Evolutionary conservation across 1,284 basidiomycete species (phyloP), one percentile per base, ranked within the genome.

Genomic region (Afroboletus lepidellus): DNA sequence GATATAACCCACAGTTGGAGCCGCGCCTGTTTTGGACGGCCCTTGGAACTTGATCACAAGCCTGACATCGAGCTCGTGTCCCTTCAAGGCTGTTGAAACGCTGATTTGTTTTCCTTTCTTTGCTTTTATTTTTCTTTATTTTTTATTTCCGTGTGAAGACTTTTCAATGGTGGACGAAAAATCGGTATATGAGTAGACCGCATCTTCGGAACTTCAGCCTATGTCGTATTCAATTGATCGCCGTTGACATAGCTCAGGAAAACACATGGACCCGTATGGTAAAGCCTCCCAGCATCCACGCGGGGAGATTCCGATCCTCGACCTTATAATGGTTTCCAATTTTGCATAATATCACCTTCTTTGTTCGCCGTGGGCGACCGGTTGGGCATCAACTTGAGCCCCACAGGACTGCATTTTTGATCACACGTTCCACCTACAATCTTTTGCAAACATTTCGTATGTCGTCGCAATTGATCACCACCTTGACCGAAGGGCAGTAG

Each of bases 211-310:
- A 64, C 63, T 60, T 57, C 54, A 48, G 48, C 48, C 41, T 46
- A 67, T 64, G 64, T 68, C 66, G 67, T 67, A 67, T 62, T 63
- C 55, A 54, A 53, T 69, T 71, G 69, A 67, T 67, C 66, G 63
- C 66, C 66, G 66, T 69, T 57, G 55, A 63, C 60, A 61, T 57
- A 46, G 60, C 57, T 57, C 55, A 60, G 60, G 58, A 67, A 65
- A 57, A 69, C 56, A 67, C 60, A 69, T 59, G 56, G 41, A 57
- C 56, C 42, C 44, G 64, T 69, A 70, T 64, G 66, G 69, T 55
- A 41, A 65, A 57, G 57, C 57, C 55, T 58, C 59, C 32, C 55
- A 41, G 18, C 51, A 36, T 54, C 57, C 62, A 65, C 59, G 63
- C 65, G 65, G 65, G 34, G 24, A 13, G 38, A 52, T 52, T 54